Evolutionary conservation across 2,329 filamentous ascomycete species (phyloP).

Genomic region (Paecilomyces dactylethromorphus): DNA sequence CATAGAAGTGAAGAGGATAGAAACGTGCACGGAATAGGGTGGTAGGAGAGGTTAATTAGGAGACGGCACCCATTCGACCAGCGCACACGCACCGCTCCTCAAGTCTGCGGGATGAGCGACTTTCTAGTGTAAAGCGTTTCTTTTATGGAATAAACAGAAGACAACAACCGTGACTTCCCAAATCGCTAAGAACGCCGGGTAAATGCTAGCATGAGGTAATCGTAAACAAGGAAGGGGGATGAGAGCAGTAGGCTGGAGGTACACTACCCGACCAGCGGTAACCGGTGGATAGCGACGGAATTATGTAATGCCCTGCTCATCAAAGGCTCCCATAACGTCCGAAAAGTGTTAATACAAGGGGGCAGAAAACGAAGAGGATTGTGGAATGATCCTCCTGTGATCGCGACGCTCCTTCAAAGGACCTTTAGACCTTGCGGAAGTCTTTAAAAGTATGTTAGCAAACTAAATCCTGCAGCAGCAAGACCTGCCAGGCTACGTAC

Average conservation of each 20-base stretch:
- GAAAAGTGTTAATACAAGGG: slow-evolving; percentile 24
- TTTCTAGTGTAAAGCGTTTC: slow-evolving; percentile 29
- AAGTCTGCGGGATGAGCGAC: slow-evolving; percentile 30
- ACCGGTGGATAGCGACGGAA: background rate
- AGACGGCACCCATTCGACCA: slow-evolving; percentile 36
- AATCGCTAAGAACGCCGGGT: slow-evolving; percentile 39
- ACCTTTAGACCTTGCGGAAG: slow-evolving; percentile 54
- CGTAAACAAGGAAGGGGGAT: slow-evolving; percentile 19
- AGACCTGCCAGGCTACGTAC: slow-evolving; percentile 42
- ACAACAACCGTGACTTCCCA: slow-evolving; percentile 19
- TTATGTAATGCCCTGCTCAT: slow-evolving; percentile 8
- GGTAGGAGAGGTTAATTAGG: slow-evolving; percentile 17
- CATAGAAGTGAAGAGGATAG: slow-evolving; percentile 1
- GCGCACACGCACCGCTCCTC: slow-evolving; percentile 34
- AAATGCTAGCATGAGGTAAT: slow-evolving; percentile 37
- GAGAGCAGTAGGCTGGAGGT: slow-evolving; percentile 7
- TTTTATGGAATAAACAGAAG: slow-evolving; percentile 14
- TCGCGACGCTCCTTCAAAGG: slow-evolving; percentile 3
- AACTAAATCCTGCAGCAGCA: slow-evolving; percentile 6
- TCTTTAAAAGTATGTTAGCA: slow-evolving; percentile 36
- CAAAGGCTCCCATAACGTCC: slow-evolving; percentile 5
- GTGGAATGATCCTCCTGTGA: slow-evolving; percentile 12
- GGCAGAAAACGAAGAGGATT: slow-evolving; percentile 2
- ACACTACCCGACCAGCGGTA: slow-evolving; percentile 2
- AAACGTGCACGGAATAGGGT: slow-evolving; percentile 4